Evolutionary conservation across 345 rosid genomes (phyloP).

Genomic region (Lepidium africanum): DNA sequence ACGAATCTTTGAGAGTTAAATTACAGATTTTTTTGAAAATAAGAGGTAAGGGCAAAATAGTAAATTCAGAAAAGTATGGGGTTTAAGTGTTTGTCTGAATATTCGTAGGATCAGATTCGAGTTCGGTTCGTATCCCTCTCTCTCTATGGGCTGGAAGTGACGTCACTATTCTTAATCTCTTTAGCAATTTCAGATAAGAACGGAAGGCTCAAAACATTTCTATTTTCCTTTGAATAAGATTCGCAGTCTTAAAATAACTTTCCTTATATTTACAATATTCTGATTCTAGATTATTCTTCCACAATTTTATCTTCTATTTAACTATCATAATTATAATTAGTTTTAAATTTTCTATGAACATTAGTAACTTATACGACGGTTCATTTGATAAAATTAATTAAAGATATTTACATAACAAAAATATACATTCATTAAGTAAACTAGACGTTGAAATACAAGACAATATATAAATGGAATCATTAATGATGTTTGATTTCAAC

Average conservation of each 20-base stretch:
- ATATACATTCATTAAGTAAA: neutral
- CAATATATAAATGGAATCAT: too few species aligned
- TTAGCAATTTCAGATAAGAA: slow-evolving; percentile 14
- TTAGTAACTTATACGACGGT: too few species aligned
- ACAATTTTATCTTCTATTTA: too few species aligned
- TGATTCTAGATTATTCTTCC: neutral
- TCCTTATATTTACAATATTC: neutral
- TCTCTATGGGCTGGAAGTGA: slow-evolving; percentile 18
- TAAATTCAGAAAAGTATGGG: neutral
- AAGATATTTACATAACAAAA: neutral
- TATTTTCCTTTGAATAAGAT: neutral
- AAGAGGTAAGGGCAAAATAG: neutral
- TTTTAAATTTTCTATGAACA: neutral
- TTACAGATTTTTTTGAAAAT: neutral
- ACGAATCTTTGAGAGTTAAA: slow-evolving; percentile 19
- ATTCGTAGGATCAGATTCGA: slow-evolving; percentile 33
- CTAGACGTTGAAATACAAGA: neutral
- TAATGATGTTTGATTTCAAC: too few species aligned
- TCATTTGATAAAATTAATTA: too few species aligned
- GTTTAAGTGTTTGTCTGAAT: slow-evolving; percentile 14
- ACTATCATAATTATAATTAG: neutral
- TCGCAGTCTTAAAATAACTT: neutral
- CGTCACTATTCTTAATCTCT: slow-evolving; percentile 17
- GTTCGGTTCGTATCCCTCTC: neutral
- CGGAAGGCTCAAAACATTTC: neutral